These are phyloP conservation scores for Eucalyptus polyanthemos DNA, from an alignment of 345 rosid species.

Conservation along the genomic window DNA sequence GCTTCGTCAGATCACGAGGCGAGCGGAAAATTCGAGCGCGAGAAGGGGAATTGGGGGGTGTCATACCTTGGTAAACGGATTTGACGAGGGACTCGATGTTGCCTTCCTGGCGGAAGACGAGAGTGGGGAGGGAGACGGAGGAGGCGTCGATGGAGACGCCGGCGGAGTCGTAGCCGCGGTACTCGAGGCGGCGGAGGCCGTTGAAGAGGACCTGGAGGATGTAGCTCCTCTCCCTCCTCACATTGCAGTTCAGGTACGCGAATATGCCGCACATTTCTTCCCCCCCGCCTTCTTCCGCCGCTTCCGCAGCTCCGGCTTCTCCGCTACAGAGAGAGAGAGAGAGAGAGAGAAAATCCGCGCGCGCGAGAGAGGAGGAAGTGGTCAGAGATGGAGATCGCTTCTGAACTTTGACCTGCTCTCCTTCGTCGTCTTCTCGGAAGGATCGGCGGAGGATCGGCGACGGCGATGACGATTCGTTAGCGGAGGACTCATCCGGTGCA, in stretches of 20 bases:
- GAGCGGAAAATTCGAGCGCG: background rate
- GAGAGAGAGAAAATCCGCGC: background rate
- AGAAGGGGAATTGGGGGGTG: background rate
- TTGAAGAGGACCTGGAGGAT: conserved; percentile 88
- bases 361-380: background rate
- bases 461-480: background rate
- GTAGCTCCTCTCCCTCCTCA: conserved; percentile 55
- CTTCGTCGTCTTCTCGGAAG: background rate
- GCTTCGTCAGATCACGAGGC: background rate
- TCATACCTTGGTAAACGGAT: conserved; percentile 67
- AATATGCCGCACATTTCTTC: conserved; percentile 89
- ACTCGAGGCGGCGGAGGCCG: conserved; percentile 94
- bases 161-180: conserved; percentile 93
- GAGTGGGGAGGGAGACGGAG: conserved; percentile 18
- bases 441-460: background rate
- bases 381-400: background rate
- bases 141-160: conserved; percentile 73
- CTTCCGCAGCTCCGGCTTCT: background rate
- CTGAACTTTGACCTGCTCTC: background rate
- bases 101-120: conserved; percentile 85
- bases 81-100: conserved; percentile 96
- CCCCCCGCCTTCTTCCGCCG: background rate
- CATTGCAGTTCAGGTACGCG: conserved; percentile 79
- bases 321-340: background rate
- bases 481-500: background rate